Evolutionary conservation across 2,329 filamentous ascomycete genomes (phyloP).

Genomic region (Epichloe sylvatica): DNA sequence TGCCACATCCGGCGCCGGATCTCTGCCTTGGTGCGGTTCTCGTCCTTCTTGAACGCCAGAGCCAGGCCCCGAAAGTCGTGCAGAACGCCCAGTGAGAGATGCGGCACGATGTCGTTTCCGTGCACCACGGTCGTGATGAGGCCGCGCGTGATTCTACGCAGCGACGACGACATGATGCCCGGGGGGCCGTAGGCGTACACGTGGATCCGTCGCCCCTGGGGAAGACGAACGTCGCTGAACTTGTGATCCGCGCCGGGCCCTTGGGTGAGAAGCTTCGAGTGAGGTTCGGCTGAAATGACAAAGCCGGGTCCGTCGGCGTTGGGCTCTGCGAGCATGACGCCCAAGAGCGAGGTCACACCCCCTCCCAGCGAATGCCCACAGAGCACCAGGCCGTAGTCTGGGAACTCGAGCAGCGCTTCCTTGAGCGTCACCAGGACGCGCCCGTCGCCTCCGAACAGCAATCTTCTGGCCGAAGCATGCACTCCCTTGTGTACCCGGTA

Average conservation of each 20-base stretch:
- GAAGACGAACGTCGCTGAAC: constrained; percentile 36
- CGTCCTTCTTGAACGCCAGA: constrained; percentile 59
- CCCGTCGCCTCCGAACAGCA: constrained; percentile 54
- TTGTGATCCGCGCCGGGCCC: constrained; percentile 14
- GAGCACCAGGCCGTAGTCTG: constrained; percentile 55
- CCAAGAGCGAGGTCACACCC: constrained; percentile 54
- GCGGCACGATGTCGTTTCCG: constrained; percentile 59
- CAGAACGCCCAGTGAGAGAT: constrained; percentile 56
- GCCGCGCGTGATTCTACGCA: constrained; percentile 56
- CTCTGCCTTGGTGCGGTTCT: constrained; percentile 51
- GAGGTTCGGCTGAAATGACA: constrained; percentile 42
- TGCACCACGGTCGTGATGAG: constrained; percentile 64
- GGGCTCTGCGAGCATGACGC: constrained; percentile 56
- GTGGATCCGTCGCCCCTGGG: constrained; percentile 56
- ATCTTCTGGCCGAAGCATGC: constrained; percentile 53
- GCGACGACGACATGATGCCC: constrained; percentile 54
- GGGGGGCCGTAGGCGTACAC: constrained; percentile 73
- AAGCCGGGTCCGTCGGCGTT: constrained; percentile 42
- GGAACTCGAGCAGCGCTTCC: constrained; percentile 50
- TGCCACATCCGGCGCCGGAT: constrained; percentile 54
- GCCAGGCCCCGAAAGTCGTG: constrained; percentile 63
- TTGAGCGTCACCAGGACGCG: constrained; percentile 52
- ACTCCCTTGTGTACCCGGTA: constrained; percentile 66
- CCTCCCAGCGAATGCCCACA: constrained; percentile 58
- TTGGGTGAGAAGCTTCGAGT: constrained; percentile 26